Evolutionary conservation across 805 yeast genomes (phyloP), one percentile per base, ranked within the genome.

Genomic region (Metschnikowia reukaufii): DNA sequence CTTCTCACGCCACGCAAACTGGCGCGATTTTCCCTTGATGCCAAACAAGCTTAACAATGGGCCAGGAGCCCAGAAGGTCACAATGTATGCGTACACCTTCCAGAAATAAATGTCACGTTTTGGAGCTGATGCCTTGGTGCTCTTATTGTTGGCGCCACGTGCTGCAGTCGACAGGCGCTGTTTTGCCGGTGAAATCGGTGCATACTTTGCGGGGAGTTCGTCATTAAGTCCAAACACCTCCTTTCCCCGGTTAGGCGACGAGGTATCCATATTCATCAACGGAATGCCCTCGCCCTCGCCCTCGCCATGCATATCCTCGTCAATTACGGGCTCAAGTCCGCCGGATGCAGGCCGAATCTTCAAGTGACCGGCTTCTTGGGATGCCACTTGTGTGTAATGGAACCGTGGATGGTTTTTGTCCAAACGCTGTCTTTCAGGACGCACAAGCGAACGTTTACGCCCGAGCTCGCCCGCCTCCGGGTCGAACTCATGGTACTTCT

Each of bases 1-100:
- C 62, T 92, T 92, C 61, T 94, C 99, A 61, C 99, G 79, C 99
- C 99, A 94, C 0, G 98, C 98, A 73, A 82, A 81, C 63, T 91
- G 97, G 49, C 96, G 81, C 36, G 83, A 91, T 55, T 82, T 81
- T 17, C 86, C 82, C 29, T 78, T 77, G 77, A 92, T 77, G 2
- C 98, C 98, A 66, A 81, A 86, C 36, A 87, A 64, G 36, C 70
- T 70, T 58, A 90, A 67, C 29, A 89, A 52, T 0, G 90, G 84
- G 2, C 85, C 79, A 1, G 97, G 96, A 2, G 96, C 95, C 94
- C 97, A 92, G 64, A 89, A 89, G 0, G 99, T 91, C 30, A 94
- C 69, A 7, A 78, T 57, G 55, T 82, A 81, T 63, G 97, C 90
- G 67, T 89, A 94, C 0, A 82, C 68, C 55, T 80, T 78, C 99